phyloP scores from a whole-genome alignment of 768 basidiomycete genomes.

The Pulveroboletus sp. region DNA sequence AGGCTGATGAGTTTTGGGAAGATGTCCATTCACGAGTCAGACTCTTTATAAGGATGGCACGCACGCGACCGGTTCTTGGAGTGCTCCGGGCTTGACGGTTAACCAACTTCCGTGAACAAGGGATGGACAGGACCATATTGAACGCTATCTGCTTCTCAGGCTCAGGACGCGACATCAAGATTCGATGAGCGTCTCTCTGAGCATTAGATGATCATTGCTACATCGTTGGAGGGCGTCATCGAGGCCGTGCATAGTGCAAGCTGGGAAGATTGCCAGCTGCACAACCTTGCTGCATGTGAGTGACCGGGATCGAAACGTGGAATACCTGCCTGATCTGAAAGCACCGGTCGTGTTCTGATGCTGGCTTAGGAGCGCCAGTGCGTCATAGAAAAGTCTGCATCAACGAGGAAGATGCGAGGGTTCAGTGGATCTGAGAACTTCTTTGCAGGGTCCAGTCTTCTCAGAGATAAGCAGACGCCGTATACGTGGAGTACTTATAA shows the following conservation, averaged over 20 bases:
- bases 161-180: neutral
- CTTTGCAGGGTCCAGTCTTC: neutral
- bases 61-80: conserved; percentile 1
- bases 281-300: neutral
- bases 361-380: neutral
- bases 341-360: neutral
- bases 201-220: neutral
- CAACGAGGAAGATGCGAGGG: conserved; percentile 12
- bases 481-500: neutral
- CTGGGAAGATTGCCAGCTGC: neutral
- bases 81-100: neutral
- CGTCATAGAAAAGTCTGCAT: neutral
- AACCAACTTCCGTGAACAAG: conserved; percentile 6
- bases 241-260: neutral
- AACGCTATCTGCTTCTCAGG: conserved; percentile 11
- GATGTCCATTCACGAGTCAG: neutral
- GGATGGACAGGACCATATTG: conserved; percentile 2
- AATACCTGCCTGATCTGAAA: neutral
- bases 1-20: neutral
- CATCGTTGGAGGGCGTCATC: neutral
- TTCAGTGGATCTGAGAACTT: neutral
- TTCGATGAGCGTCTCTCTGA: conserved; percentile 9
- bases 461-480: neutral
- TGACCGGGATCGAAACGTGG: neutral
- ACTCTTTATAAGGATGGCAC: conserved; percentile 12